Base-by-base conservation (phyloP, 306 rosid species). In the Coriaria nepalensis region DNA sequence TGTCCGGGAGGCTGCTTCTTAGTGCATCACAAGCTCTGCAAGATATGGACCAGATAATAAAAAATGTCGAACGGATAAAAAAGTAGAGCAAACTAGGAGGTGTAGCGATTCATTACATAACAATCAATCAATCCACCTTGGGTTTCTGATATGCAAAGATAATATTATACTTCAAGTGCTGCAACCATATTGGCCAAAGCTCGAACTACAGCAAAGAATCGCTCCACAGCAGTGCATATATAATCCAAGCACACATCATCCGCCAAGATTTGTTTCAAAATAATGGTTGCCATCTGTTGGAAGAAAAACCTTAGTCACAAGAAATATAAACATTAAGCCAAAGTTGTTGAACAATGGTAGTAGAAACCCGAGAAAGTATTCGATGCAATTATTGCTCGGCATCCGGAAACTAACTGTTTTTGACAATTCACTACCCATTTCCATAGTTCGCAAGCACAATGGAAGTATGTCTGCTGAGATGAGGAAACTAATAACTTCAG, bases 391-490 rank as follows among this genome's bases (percentile, higher is more conserved):
- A n/a, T n/a, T n/a, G n/a, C n/a, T n/a, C n/a, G n/a, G n/a, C n/a
- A n/a, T n/a, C n/a, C n/a, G n/a, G n/a, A n/a, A n/a, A n/a, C n/a
- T n/a, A 75, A 81, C 87, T 47, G 85, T 80, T 83, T 80, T 80
- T 48, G 94, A 78, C 50, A 83, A 45, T 66, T 80, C 94, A 46
- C 79, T 71, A 32, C 94, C 94, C 71, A 83, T 76, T 75, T 87
- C 93, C 87, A 87, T 80, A 6, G 78, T 83, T 47, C 86, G 93
- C 45, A 87, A 61, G 78, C 94, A 83, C 64, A 87, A 42, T 0
- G 96, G 94, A 55, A 78, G 75, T 49, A 83, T 76, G 58, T 87
- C 87, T 0, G 85, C 80, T 6, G 87, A 75, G 45, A 83, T 80
- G 61, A 87, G 92, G 66, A 83, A 87, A 55, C 77, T 68, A 49